Percentiles rank a stretch among this genome's conserved stretches.
Evolutionary conservation across 208 protist species (phyloP).

Genomic region (Crithidia brevicula): DNA sequence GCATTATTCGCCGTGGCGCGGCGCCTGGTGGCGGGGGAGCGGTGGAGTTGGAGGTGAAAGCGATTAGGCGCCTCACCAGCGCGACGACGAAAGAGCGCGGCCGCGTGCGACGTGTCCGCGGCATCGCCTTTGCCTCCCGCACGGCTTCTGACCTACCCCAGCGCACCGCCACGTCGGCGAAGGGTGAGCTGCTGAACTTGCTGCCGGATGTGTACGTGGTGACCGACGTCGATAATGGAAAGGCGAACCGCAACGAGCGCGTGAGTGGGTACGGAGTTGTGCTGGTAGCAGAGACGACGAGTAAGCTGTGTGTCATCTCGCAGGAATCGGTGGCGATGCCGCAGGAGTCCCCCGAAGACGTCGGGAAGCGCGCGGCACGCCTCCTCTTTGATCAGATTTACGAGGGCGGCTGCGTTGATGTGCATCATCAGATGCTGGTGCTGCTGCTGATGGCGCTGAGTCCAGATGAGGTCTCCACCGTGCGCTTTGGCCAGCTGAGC

Average conservation of each 20-base stretch:
- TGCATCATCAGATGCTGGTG: conserved; percentile 89
- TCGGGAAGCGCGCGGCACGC: conserved; percentile 78
- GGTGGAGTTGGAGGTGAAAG: conserved; percentile 79
- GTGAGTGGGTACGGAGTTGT: conserved; percentile 91
- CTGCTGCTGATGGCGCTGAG: conserved; percentile 92
- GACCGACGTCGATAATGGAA: conserved; percentile 86
- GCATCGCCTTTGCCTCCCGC: conserved; percentile 91
- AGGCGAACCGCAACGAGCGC: conserved; percentile 40
- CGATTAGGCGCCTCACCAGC: conserved; percentile 74
- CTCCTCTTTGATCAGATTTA: conserved; percentile 89
- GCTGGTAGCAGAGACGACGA: conserved; percentile 93
- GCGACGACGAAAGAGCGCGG: conserved; percentile 76
- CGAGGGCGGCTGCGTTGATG: conserved; percentile 89
- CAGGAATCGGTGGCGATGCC: conserved; percentile 80
- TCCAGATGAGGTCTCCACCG: conserved; percentile 91
- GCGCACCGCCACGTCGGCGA: conserved; percentile 83
- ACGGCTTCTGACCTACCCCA: conserved; percentile 89
- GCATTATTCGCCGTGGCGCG: conserved; percentile 86
- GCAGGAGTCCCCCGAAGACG: conserved; percentile 80
- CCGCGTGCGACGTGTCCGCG: conserved; percentile 89
- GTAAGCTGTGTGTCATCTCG: conserved; percentile 79
- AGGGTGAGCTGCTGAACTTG: conserved; percentile 89
- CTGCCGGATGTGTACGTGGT: conserved; percentile 94
- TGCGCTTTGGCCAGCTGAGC: conserved; percentile 88
- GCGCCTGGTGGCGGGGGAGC: conserved; percentile 86